phyloP scores from a whole-genome alignment of 352 stramenopile species.

The Phytophthora agathidicida region DNA sequence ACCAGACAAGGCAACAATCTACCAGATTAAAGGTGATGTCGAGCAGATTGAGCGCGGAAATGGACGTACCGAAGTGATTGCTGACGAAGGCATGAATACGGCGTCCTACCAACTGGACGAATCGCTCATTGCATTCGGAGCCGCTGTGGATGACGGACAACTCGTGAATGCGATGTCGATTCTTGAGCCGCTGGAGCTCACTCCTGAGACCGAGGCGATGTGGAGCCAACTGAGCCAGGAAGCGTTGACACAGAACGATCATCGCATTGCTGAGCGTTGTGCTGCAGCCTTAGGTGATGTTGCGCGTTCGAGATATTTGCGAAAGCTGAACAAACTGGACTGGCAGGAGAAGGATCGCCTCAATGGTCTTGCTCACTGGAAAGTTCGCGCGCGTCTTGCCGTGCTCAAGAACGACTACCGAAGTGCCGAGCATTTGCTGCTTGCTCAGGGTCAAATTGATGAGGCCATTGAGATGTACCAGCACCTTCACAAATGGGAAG shows the following conservation, averaged over 20 bases:
- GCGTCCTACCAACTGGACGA: conserved; percentile 94
- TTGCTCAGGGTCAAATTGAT: conserved; percentile 92
- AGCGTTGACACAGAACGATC: conserved; percentile 86
- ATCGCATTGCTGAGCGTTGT: conserved; percentile 92
- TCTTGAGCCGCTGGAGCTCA: conserved; percentile 91
- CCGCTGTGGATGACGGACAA: conserved; percentile 92
- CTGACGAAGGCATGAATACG: conserved; percentile 95
- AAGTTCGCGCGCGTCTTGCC: conserved; percentile 82
- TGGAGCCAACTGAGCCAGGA: conserved; percentile 92
- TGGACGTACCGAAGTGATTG: conserved; percentile 94
- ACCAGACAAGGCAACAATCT: conserved; percentile 93
- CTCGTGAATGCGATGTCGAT: conserved; percentile 93
- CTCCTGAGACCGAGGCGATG: conserved; percentile 93
- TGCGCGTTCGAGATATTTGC: conserved; percentile 84
- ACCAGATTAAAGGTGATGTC: conserved; percentile 95
- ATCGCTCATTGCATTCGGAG: conserved; percentile 93
- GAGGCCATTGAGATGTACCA: conserved; percentile 97
- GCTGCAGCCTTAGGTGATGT: conserved; percentile 93
- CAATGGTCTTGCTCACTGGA: conserved; percentile 84
- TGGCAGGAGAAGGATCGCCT: conserved; percentile 80
- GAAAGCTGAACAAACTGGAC: conserved; percentile 92
- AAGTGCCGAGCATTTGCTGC: conserved; percentile 90
- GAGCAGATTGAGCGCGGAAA: conserved; percentile 94
- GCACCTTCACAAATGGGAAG: conserved; percentile 93
- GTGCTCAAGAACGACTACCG: conserved; percentile 92